A percentile compares a stretch with the other conserved stretches of the same genome.
These are phyloP conservation scores for Sungouiozyma ichnusensis DNA, from an alignment of 805 yeast species.

Conservation along the genomic window DNA sequence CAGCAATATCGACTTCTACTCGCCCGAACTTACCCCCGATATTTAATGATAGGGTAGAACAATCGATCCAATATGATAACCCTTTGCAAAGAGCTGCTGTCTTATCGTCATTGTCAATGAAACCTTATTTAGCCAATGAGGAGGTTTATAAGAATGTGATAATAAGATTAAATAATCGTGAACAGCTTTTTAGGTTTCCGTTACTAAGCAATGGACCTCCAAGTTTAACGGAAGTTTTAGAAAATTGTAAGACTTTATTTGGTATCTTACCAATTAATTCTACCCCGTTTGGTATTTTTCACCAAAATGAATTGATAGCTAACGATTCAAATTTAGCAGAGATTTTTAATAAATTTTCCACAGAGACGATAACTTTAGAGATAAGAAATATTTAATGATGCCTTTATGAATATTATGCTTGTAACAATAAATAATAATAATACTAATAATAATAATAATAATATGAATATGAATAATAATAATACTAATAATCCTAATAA, in stretches of 20 bases:
- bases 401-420: no score
- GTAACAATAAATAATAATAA: no score
- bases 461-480: no score
- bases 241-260: conserved; percentile 68
- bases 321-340: conserved; percentile 40
- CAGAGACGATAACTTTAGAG: no score
- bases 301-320: conserved; percentile 25
- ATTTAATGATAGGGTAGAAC: no score
- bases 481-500: no score
- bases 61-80: no score
- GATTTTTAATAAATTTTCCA: conserved; percentile 31
- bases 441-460: no score
- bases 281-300: conserved; percentile 13
- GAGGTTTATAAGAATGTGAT: conserved; percentile 32
- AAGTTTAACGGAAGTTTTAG: conserved; percentile 62
- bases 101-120: conserved; percentile 25
- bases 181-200: conserved; percentile 56
- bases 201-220: conserved; percentile 68
- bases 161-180: conserved; percentile 42
- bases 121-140: conserved; percentile 29
- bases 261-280: conserved; percentile 29
- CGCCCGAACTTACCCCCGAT: no score
- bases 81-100: background rate
- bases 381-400: no score
- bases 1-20: background rate